Conservation (phyloP, 2,329 filamentous ascomycete species). For the Neopestalotiopsis sp. region DNA sequence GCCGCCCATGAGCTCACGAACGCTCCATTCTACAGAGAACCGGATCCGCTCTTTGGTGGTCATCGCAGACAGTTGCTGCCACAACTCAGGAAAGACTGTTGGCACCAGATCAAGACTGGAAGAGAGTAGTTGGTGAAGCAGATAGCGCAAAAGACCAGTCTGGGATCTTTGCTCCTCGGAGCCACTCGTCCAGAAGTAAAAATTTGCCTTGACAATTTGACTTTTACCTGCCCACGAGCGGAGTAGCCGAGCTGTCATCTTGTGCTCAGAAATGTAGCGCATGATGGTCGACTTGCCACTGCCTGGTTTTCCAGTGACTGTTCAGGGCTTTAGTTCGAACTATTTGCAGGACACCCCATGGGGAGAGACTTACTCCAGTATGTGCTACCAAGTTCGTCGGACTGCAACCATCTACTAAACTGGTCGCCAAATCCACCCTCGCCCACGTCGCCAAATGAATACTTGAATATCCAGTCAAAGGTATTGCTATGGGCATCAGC, state of each 20-base stretch:
- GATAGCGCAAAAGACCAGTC: conserved; percentile 40
- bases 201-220: conserved; percentile 40
- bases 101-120: conserved; percentile 30
- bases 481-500: conserved; percentile 29
- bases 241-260: conserved; percentile 20
- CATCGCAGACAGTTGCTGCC: conserved; percentile 33
- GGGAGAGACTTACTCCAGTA: conserved; percentile 34
- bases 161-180: conserved; percentile 43
- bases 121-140: conserved; percentile 41
- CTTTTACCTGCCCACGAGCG: conserved; percentile 31
- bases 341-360: too few species aligned
- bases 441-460: not conserved
- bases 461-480: conserved; percentile 43
- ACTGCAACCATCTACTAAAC: conserved; percentile 35
- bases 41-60: conserved; percentile 34
- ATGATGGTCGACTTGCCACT: conserved; percentile 53
- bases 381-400: conserved; percentile 25
- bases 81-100: conserved; percentile 33
- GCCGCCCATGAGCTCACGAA: conserved; percentile 32
- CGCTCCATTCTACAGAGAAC: conserved; percentile 35
- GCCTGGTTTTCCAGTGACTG: conserved; percentile 46
- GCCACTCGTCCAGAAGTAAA: conserved; percentile 51
- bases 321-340: not conserved
- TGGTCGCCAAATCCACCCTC: conserved; percentile 18
- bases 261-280: conserved; percentile 39